phyloP scores from a whole-genome alignment of 2,329 filamentous ascomycete species.

The Arthrobotrys sinensis region DNA sequence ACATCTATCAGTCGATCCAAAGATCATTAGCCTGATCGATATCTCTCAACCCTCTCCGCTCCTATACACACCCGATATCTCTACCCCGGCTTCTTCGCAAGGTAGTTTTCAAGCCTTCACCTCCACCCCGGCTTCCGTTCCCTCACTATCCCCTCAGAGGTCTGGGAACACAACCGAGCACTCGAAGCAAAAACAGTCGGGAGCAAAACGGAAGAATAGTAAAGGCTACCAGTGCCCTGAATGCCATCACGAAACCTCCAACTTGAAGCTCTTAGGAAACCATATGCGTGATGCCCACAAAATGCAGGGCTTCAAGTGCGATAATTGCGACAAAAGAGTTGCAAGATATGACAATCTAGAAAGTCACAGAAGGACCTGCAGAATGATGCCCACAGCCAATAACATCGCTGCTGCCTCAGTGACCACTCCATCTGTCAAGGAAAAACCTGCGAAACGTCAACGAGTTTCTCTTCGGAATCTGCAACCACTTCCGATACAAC shows the following conservation, averaged over 20 bases:
- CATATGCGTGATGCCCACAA: conserved; percentile 16
- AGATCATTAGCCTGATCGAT: too few species aligned
- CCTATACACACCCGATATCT: not conserved
- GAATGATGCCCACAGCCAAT: not conserved
- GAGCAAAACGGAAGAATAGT: not conserved
- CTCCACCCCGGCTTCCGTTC: not conserved
- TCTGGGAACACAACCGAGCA: not conserved
- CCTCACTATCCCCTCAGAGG: not conserved
- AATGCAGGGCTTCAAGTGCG: conserved; percentile 6
- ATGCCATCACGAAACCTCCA: not conserved
- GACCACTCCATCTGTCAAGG: not conserved
- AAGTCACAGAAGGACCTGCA: conserved; percentile 3
- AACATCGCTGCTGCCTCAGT: not conserved
- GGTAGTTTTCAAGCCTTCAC: not conserved
- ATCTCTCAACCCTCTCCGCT: too few species aligned
- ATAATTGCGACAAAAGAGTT: not conserved
- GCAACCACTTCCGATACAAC: not conserved
- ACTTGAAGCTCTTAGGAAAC: conserved; percentile 11
- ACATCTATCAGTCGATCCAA: too few species aligned
- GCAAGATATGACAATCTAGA: conserved; percentile 9
- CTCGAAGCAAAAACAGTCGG: not conserved
- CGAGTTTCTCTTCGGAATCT: conserved; percentile 10
- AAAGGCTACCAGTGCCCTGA: not conserved
- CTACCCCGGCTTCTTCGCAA: not conserved
- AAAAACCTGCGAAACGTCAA: not conserved